These are phyloP conservation scores for Naganishia sp. DNA, from an alignment of 1,284 basidiomycete genomes.

Conservation along the genomic window DNA sequence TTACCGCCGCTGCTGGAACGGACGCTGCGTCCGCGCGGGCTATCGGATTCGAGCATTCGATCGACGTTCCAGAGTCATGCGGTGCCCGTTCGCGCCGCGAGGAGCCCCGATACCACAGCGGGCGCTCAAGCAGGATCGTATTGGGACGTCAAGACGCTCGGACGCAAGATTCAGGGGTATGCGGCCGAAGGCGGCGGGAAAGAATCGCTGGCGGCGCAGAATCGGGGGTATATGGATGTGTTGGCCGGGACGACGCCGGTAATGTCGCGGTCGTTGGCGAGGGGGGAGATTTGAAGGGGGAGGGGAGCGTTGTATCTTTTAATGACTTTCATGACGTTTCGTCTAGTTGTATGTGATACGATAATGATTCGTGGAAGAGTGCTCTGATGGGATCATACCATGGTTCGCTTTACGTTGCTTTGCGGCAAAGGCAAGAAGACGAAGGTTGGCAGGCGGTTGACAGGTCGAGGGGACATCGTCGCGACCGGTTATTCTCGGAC, in stretches of 20 bases:
- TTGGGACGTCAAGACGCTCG: background rate
- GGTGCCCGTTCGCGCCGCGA: background rate
- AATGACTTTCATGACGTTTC: background rate
- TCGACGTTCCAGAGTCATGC: slow-evolving; percentile 66
- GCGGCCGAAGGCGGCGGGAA: background rate
- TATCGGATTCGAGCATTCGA: slow-evolving; percentile 87
- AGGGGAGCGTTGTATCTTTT: background rate
- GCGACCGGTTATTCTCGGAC: too few species aligned
- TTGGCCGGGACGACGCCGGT: slow-evolving; percentile 13
- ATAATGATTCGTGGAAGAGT: background rate
- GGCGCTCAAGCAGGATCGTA: slow-evolving; percentile 2
- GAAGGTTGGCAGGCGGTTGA: background rate
- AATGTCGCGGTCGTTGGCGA: slow-evolving; percentile 5
- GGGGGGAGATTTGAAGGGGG: background rate
- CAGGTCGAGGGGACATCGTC: too few species aligned
- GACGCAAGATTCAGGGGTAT: background rate
- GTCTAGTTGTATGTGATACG: background rate
- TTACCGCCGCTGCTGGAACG: slow-evolving; percentile 61
- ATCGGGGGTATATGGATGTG: slow-evolving; percentile 10
- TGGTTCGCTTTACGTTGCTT: too few species aligned
- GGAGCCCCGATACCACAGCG: background rate
- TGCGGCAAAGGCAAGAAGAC: too few species aligned
- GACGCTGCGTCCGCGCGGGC: slow-evolving; percentile 70
- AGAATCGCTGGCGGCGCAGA: background rate
- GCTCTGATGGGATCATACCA: background rate